These are phyloP conservation scores for Diplosphaera chodatii DNA, from an alignment of 139 green algal species.

Conservation along the genomic window DNA sequence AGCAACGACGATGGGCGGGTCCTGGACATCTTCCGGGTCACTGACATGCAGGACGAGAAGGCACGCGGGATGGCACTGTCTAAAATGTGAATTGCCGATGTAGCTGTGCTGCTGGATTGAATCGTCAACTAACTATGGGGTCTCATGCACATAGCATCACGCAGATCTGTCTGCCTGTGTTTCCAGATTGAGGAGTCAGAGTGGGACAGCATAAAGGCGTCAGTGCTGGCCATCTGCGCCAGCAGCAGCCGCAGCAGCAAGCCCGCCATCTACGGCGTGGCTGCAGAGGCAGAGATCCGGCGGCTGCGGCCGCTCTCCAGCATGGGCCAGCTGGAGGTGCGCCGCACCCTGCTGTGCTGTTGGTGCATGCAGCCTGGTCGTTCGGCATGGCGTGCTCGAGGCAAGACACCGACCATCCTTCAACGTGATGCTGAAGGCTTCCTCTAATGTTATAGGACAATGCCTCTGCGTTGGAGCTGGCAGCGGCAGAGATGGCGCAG, in stretches of 20 bases:
- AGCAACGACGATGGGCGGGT: constrained; percentile 49
- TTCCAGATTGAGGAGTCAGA: constrained; percentile 27
- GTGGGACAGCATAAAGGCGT: constrained; percentile 33
- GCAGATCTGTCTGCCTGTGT: too few species aligned
- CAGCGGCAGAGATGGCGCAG: constrained; percentile 77
- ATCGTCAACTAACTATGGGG: too few species aligned
- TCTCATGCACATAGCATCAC: too few species aligned
- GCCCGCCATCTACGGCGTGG: constrained; percentile 78
- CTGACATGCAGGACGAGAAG: constrained; percentile 45
- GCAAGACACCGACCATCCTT: too few species aligned
- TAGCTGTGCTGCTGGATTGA: too few species aligned
- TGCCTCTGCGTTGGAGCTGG: constrained; percentile 66
- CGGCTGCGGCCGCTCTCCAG: constrained; percentile 34
- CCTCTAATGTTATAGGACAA: constrained; percentile 22
- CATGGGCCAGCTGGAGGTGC: background rate
- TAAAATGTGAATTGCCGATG: too few species aligned
- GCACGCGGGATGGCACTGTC: too few species aligned
- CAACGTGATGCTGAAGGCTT: too few species aligned
- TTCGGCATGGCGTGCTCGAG: too few species aligned
- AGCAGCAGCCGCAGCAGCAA: constrained; percentile 45
- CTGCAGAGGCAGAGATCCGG: constrained; percentile 53
- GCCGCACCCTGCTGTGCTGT: background rate
- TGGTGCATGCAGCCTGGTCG: too few species aligned
- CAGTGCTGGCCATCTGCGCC: constrained; percentile 46
- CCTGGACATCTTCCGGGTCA: constrained; percentile 67